These are phyloP conservation scores for Hexamita inflata DNA, from an alignment of 208 protist species.

Conservation along the genomic window DNA sequence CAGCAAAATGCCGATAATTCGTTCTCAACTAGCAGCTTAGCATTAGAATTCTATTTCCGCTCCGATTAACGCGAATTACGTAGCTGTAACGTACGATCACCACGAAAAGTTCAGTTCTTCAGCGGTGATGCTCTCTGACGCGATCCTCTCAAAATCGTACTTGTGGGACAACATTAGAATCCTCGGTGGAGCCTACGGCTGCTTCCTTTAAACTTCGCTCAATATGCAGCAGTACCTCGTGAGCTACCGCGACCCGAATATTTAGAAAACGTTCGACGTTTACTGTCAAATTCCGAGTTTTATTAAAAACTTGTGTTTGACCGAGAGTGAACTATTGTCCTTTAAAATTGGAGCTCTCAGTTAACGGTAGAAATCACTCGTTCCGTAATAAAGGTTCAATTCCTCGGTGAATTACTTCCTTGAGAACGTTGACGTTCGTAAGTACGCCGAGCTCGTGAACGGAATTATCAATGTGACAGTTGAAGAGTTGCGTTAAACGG, in stretches of 20 bases:
- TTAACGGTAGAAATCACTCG: background rate
- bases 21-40: too few species aligned
- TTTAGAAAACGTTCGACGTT: background rate
- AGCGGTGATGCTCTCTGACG: background rate
- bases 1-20: too few species aligned
- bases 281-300: background rate
- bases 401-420: background rate
- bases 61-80: conserved; percentile 1
- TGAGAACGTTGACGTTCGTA: background rate
- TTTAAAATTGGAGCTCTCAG: conserved; percentile 12
- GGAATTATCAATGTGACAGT: background rate
- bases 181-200: background rate
- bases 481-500: too few species aligned
- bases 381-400: background rate
- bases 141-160: background rate
- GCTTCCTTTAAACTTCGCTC: background rate
- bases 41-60: background rate
- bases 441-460: background rate
- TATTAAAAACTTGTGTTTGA: background rate
- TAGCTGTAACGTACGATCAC: background rate
- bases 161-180: background rate
- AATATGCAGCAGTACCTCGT: background rate
- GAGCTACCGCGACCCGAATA: background rate
- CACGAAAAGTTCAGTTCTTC: background rate
- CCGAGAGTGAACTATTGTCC: background rate